Percentiles rank a stretch among this genome's conserved stretches.
Conservation (phyloP, 495 filamentous ascomycete genomes). For the Sphaerosporella brunnea region DNA sequence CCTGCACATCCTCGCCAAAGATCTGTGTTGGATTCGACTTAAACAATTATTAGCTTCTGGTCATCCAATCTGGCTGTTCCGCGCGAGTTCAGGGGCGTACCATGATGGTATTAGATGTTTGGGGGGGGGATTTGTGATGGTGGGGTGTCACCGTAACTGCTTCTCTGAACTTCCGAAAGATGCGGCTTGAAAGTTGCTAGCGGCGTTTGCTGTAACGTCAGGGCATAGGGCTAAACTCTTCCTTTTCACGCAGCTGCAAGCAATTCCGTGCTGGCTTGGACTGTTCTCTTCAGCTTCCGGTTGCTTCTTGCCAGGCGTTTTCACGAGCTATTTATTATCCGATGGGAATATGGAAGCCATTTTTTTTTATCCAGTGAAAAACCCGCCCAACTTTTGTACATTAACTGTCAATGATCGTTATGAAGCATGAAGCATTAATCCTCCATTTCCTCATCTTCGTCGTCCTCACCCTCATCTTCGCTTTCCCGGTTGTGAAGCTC, state of each 20-base stretch:
- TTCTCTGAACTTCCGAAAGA: conserved; percentile 1
- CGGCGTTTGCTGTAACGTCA: neutral
- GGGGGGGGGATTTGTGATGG: conserved; percentile 2
- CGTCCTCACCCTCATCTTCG: conserved; percentile 23
- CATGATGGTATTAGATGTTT: conserved; percentile 6
- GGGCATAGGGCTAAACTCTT: neutral
- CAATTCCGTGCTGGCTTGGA: no score
- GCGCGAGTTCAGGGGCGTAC: neutral
- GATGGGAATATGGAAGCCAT: no score
- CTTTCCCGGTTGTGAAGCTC: conserved; percentile 1
- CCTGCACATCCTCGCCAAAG: conserved; percentile 88
- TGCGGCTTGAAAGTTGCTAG: conserved; percentile 4
- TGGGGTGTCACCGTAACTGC: conserved; percentile 1
- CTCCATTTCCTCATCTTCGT: conserved; percentile 11
- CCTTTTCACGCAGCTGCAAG: no score
- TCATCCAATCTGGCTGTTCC: neutral
- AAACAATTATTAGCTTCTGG: neutral
- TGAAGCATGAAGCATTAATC: conserved; percentile 1
- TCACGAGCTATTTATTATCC: no score
- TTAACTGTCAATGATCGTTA: neutral
- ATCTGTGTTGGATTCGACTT: conserved; percentile 77
- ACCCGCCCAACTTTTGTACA: conserved; percentile 6
- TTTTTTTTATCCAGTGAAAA: no score
- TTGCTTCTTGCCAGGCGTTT: no score
- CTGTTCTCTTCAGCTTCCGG: no score